Evolutionary conservation across 805 yeast species (phyloP).

Genomic region (Ogataea philodendri): DNA sequence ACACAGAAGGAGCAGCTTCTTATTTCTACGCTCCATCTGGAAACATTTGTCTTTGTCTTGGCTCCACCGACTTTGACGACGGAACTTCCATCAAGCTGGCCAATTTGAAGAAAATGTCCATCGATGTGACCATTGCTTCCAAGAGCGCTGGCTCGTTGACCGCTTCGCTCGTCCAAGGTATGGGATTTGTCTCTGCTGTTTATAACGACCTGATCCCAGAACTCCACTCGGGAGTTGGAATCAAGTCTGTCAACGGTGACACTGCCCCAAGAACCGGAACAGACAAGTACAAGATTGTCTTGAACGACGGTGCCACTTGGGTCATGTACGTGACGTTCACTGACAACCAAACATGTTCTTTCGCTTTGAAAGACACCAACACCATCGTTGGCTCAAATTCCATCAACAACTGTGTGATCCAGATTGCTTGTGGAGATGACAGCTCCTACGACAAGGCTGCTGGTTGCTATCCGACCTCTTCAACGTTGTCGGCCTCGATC

Average conservation of each 20-base stretch:
- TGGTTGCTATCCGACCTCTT: conserved; percentile 56
- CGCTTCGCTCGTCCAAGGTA: conserved; percentile 75
- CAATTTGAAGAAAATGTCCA: conserved; percentile 21
- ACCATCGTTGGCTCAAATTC: conserved; percentile 43
- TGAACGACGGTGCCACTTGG: conserved; percentile 60
- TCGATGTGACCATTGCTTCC: conserved; percentile 20
- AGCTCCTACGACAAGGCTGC: conserved; percentile 57
- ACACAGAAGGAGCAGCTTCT: conserved; percentile 39
- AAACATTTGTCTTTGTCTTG: conserved; percentile 52
- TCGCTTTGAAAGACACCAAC: conserved; percentile 25
- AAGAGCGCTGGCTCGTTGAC: conserved; percentile 39
- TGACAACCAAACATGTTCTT: conserved; percentile 34
- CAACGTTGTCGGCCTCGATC: conserved; percentile 42
- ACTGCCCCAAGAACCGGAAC: conserved; percentile 43
- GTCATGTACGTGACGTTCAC: conserved; percentile 56
- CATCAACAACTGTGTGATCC: conserved; percentile 53
- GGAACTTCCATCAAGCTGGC: conserved; percentile 18
- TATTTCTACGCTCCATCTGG: conserved; percentile 62
- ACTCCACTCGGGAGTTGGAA: conserved; percentile 57
- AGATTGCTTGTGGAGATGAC: conserved; percentile 52
- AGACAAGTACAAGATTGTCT: conserved; percentile 50
- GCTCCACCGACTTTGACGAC: conserved; percentile 40
- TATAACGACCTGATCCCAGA: conserved; percentile 53
- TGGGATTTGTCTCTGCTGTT: conserved; percentile 72
- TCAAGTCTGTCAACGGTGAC: conserved; percentile 45